A percentile compares a stretch with the other conserved stretches of the same genome.
These are phyloP conservation scores for Pseudozyma hubeiensis DNA, from an alignment of 1,284 basidiomycete genomes.

Conservation along the genomic window DNA sequence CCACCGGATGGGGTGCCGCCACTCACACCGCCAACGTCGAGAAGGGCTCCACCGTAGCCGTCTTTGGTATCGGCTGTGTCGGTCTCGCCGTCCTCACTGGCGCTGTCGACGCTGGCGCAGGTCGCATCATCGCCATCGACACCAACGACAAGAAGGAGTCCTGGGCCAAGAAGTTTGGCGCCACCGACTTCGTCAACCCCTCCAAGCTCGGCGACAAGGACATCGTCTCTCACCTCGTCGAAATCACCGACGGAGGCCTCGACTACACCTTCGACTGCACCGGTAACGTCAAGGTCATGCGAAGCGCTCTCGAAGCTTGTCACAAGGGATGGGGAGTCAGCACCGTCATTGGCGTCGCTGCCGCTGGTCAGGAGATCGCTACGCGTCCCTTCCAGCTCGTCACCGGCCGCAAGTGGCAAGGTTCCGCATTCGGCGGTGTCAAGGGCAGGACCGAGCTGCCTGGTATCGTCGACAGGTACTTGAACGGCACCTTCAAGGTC, in stretches of 20 bases:
- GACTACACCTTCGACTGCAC: conserved; percentile 97
- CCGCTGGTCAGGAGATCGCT: conserved; percentile 96
- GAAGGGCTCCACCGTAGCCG: conserved; percentile 82
- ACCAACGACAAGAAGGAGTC: conserved; percentile 81
- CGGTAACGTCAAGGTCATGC: conserved; percentile 95
- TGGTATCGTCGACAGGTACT: conserved; percentile 65
- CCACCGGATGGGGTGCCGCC: conserved; percentile 94
- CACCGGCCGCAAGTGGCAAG: conserved; percentile 97
- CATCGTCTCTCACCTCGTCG: conserved; percentile 89
- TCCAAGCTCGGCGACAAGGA: conserved; percentile 74
- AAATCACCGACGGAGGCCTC: conserved; percentile 94
- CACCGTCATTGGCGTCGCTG: conserved; percentile 81
- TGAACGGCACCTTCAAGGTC: conserved; percentile 67
- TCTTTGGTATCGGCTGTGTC: conserved; percentile 96
- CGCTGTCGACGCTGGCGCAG: conserved; percentile 80
- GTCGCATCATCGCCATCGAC: conserved; percentile 92
- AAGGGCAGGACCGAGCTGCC: conserved; percentile 88
- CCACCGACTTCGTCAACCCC: conserved; percentile 96
- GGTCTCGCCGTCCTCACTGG: conserved; percentile 85
- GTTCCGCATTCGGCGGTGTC: conserved; percentile 95
- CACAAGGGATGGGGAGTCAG: conserved; percentile 89
- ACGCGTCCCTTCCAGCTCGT: conserved; percentile 85
- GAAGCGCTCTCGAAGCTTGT: conserved; percentile 92
- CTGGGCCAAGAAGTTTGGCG: conserved; percentile 94
- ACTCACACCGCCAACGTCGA: conserved; percentile 73